These are phyloP conservation scores for Meira miltonrushii DNA, from an alignment of 1,284 basidiomycete genomes.

Conservation along the genomic window DNA sequence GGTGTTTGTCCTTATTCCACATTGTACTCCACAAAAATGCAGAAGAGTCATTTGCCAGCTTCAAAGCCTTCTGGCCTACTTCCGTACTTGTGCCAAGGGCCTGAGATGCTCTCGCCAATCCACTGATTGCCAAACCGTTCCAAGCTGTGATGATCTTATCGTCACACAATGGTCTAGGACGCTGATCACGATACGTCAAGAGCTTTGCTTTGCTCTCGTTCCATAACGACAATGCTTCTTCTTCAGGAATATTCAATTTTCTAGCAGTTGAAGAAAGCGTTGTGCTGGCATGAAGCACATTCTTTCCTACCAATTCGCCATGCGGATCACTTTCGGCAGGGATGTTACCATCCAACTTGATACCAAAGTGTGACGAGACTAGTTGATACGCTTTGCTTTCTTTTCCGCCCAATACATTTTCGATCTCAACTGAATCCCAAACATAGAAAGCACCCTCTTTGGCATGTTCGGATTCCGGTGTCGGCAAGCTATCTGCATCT, in stretches of 20 bases:
- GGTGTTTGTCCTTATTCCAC: slow-evolving; percentile 6
- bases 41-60: slow-evolving; percentile 7
- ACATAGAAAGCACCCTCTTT: slow-evolving; percentile 58
- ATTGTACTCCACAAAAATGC: slow-evolving; percentile 9
- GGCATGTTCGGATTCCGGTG: slow-evolving; percentile 41
- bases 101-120: slow-evolving; percentile 14
- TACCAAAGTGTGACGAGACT: slow-evolving; percentile 53
- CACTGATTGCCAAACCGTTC: slow-evolving; percentile 57
- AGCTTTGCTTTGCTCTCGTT: slow-evolving; percentile 5
- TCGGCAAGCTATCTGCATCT: slow-evolving; percentile 56
- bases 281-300: slow-evolving; percentile 10
- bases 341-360: slow-evolving; percentile 55
- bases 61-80: slow-evolving; percentile 18
- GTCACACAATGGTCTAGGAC: slow-evolving; percentile 56
- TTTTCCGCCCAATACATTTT: slow-evolving; percentile 43
- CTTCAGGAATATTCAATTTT: neutral
- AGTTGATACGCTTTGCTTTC: slow-evolving; percentile 37
- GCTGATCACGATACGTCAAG: slow-evolving; percentile 21
- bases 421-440: slow-evolving; percentile 54
- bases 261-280: neutral
- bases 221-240: slow-evolving; percentile 4
- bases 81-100: slow-evolving; percentile 9
- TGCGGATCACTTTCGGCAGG: slow-evolving; percentile 55
- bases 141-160: slow-evolving; percentile 57
- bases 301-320: slow-evolving; percentile 53